Evolutionary conservation across 495 filamentous ascomycete genomes (phyloP), one percentile per base, ranked within the genome.

Genomic region (Daldinia bambusicola): DNA sequence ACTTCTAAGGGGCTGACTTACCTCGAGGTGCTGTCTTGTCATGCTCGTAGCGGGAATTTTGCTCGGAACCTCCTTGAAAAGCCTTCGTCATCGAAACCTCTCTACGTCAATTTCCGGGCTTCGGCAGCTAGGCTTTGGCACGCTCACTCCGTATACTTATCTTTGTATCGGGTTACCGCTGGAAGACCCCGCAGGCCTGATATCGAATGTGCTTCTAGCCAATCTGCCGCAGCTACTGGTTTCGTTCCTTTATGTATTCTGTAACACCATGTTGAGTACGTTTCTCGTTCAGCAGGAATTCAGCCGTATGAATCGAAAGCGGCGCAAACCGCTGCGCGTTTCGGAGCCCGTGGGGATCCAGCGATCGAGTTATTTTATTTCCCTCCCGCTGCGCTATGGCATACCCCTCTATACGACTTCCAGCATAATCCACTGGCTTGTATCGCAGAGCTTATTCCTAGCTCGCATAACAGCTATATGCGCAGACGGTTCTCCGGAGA

Each of bases 401-500:
- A 37, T 84, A 6, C 81, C 80, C 0, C 55, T 84, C 0, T 48
- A 76, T 14, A 31, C 61, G 5, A 18, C 52, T 16, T 74, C 72
- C 9, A 70, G 61, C 2, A 2, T 75, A 3, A 59, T 80, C 0
- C 83, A 84, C 52, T 83, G 82, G 81, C 74, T 81, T 1, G 61
- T 80, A 6, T 83, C 81, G 0, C 79, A 86, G 58, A 77, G 76
- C 20, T 55, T 83, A 0, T 85, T 82, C 61, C 73, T 82, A 6
- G 71, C 74, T 2, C 68, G 67, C 0, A 66, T 16, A 51, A 22
- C 31, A 8, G 51, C 22, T 45, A 45, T 45, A 45, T 20, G 30
- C 8, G 52, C n/a, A n/a, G 30, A 63, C 43, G 20, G 41, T 10
- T 45, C 41, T 18, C n/a, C n/a, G 4, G 16, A 45, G 16, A 18